phyloP scores from a whole-genome alignment of 1,139 yeast genomes.

The Suhomyces chickasaworum region DNA sequence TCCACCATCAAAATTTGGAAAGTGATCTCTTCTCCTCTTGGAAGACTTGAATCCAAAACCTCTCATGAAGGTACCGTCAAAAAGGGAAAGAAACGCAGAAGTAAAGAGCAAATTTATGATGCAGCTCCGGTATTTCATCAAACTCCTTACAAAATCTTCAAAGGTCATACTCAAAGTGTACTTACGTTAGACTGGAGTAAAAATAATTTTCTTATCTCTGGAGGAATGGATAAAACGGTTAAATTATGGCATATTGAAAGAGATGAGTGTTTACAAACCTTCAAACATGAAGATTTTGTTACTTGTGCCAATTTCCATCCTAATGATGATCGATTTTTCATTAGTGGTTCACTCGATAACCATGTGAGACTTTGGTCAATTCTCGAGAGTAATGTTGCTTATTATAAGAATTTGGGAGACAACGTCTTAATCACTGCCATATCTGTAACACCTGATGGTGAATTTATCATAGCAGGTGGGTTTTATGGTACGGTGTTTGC shows the following conservation, averaged over 20 bases:
- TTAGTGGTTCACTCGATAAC: slow-evolving; percentile 82
- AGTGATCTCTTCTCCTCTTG: slow-evolving; percentile 70
- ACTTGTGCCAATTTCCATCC: slow-evolving; percentile 85
- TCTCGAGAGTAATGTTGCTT: slow-evolving; percentile 54
- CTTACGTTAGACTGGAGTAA: slow-evolving; percentile 85
- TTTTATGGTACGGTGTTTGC: slow-evolving; percentile 71
- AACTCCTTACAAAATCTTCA: slow-evolving; percentile 60
- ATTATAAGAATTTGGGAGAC: slow-evolving; percentile 42
- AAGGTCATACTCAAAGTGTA: slow-evolving; percentile 71
- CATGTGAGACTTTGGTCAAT: slow-evolving; percentile 82
- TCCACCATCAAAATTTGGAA: slow-evolving; percentile 72
- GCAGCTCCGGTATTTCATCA: slow-evolving; percentile 82
- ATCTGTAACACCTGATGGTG: slow-evolving; percentile 70
- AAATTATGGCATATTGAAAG: slow-evolving; percentile 84
- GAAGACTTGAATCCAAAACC: slow-evolving; percentile 47
- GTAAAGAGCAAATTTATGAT: slow-evolving; percentile 23
- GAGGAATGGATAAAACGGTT: slow-evolving; percentile 86
- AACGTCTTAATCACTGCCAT: slow-evolving; percentile 71
- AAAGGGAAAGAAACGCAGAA: slow-evolving; percentile 15
- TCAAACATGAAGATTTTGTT: slow-evolving; percentile 77
- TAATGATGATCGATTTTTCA: slow-evolving; percentile 81
- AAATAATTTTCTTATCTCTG: slow-evolving; percentile 75
- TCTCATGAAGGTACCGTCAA: slow-evolving; percentile 9
- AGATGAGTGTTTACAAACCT: slow-evolving; percentile 61
- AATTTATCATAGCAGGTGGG: slow-evolving; percentile 71